These are phyloP conservation scores for Fagopyrum tataricum DNA, from an alignment of 148 eudicot genomes.

Conservation along the genomic window DNA sequence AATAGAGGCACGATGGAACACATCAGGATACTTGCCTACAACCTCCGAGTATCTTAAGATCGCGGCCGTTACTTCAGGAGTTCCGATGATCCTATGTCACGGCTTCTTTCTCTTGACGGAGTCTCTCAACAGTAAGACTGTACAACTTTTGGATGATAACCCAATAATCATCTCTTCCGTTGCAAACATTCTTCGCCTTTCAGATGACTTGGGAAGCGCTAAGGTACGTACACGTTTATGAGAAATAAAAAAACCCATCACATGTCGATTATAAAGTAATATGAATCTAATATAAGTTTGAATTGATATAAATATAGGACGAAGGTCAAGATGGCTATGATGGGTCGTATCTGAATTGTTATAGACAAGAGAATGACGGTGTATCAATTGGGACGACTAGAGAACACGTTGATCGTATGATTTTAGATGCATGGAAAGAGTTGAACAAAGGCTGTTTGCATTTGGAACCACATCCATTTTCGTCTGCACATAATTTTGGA, in stretches of 20 bases:
- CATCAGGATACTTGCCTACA: conserved; percentile 24
- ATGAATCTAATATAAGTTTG: background rate
- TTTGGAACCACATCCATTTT: background rate
- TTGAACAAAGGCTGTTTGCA: conserved; percentile 25
- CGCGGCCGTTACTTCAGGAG: conserved; percentile 36
- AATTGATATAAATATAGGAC: conserved; percentile 19
- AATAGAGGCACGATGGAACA: conserved; percentile 40
- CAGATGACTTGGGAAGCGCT: conserved; percentile 51
- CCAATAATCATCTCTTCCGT: conserved; percentile 33
- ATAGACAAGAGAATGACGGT: conserved; percentile 23
- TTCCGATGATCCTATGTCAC: conserved; percentile 40
- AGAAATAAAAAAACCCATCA: no score
- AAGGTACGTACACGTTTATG: conserved; percentile 16
- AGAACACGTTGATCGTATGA: conserved; percentile 19
- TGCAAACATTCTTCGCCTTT: conserved; percentile 45
- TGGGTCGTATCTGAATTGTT: conserved; percentile 31
- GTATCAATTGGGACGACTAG: conserved; percentile 21
- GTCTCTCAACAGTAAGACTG: conserved; percentile 22
- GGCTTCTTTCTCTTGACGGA: conserved; percentile 37
- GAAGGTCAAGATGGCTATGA: conserved; percentile 32
- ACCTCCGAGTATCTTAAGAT: conserved; percentile 41
- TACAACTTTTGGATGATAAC: conserved; percentile 23
- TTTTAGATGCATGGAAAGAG: conserved; percentile 31
- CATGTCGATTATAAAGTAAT: no score
- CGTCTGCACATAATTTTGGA: background rate